phyloP scores from a whole-genome alignment of 768 basidiomycete genomes.

The Russula virescens region DNA sequence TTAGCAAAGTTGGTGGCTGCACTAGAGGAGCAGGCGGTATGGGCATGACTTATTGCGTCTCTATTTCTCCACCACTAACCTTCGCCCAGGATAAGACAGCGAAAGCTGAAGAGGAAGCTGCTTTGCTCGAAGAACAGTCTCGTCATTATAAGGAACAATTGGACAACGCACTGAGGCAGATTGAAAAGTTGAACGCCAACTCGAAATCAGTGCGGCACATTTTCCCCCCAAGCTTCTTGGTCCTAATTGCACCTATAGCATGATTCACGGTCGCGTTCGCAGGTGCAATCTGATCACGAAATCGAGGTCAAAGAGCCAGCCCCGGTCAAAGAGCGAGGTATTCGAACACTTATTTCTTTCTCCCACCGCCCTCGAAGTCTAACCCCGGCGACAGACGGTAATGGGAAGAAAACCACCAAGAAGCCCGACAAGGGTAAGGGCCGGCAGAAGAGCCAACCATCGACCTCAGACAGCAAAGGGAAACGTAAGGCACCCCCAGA shows the following conservation, averaged over 20 bases:
- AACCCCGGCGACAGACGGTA: neutral
- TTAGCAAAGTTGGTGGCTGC: too few species aligned
- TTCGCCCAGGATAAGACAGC: conserved; percentile 27
- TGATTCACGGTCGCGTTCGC: neutral
- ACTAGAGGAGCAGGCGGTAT: too few species aligned
- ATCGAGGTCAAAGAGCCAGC: neutral
- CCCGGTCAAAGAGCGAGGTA: conserved; percentile 1
- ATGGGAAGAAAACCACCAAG: conserved; percentile 16
- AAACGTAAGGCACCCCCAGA: conserved; percentile 36
- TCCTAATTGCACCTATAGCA: neutral
- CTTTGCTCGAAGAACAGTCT: conserved; percentile 16
- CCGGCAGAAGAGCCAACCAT: conserved; percentile 1
- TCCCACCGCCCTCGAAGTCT: neutral
- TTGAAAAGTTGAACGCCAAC: conserved; percentile 1
- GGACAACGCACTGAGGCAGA: conserved; percentile 27
- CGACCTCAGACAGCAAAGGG: conserved; percentile 27
- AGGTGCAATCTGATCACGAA: neutral
- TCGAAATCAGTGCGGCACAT: conserved; percentile 2
- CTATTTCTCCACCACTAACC: neutral
- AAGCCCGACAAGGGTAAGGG: conserved; percentile 20
- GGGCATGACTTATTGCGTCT: conserved; percentile 49
- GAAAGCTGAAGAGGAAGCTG: conserved; percentile 20
- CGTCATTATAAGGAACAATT: conserved; percentile 16
- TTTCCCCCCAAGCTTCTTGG: neutral
- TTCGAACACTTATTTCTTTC: too few species aligned